Percentiles rank a stretch among this genome's conserved stretches.
Conservation (phyloP, 345 rosid genomes). For the Triadica sebifera region DNA sequence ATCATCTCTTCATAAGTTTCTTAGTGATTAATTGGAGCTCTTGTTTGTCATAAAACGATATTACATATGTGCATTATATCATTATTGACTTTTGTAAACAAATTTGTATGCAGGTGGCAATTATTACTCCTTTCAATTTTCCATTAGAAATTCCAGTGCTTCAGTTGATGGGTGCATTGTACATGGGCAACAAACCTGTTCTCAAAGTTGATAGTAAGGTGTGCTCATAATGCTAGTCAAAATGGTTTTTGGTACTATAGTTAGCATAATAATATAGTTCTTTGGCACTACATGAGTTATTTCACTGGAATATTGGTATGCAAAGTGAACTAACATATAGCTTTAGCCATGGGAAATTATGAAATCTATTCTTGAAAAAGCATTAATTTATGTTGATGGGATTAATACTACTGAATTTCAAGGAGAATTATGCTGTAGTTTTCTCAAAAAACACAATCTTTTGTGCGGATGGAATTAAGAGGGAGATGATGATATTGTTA, state of each 20-base stretch:
- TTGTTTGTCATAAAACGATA: neutral
- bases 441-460: neutral
- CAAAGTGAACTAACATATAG: neutral
- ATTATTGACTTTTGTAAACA: neutral
- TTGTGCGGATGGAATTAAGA: neutral
- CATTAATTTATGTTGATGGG: neutral
- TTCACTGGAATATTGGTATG: neutral
- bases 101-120: slow-evolving; percentile 63
- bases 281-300: neutral
- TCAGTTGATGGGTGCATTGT: slow-evolving; percentile 96
- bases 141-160: slow-evolving; percentile 96
- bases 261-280: neutral
- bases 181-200: slow-evolving; percentile 96
- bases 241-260: neutral
- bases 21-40: slow-evolving; percentile 4
- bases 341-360: neutral
- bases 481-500: neutral
- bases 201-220: slow-evolving; percentile 99
- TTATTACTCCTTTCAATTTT: slow-evolving; percentile 94
- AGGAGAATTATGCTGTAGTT: neutral
- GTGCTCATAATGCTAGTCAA: slow-evolving; percentile 12
- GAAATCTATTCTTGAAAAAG: neutral
- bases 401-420: neutral
- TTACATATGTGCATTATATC: neutral
- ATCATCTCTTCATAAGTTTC: neutral